Base-by-base conservation (phyloP, 768 basidiomycete species). In the Tylopilus intermedius region DNA sequence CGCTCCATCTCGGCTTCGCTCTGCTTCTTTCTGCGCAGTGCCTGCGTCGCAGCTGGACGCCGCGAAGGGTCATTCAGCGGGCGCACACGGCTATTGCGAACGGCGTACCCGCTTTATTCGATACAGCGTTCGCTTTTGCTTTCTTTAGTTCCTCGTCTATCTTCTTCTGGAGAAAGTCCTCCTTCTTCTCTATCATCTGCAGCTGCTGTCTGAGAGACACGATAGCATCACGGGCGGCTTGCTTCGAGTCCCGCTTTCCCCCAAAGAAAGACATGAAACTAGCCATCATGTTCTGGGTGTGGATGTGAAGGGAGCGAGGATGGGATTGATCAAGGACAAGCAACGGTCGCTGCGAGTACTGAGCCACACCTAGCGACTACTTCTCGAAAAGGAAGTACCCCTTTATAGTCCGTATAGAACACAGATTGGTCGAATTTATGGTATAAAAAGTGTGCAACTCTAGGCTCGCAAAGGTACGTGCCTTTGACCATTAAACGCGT, bases 111-210 rank as follows among this genome's bases (percentile, higher is more conserved):
- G 83, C 71, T 76, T 95, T 95, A 71, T 97, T 98, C 47, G 87
- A 82, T 45, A 95, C 90, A 42, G 92, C 94, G 69, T 97, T 96
- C 30, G 86, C 82, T 69, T 80, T 86, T 14, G 96, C 96, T 75
- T 91, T 95, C 79, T 84, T 85, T 62, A 83, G 59, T 64, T 98
- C 95, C 58, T 96, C 93, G 49, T 95, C 93, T 59, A 96, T 90
- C 83, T 94, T 93, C 82, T 90, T 94, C 79, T 88, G 86, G 56
- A 97, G 75, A 71, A 90, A 79, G 70, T 98, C 95, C 76, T 97
- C 96, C 78, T 95, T 97, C 91, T 97, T 99, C 82, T 97, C 94
- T 61, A 98, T 84, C 85, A 95, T 88, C 72, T 91, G 83, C 57
- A 97, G 80, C 69, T 98, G 94, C 73, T 95, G 88, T 64, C 95